phyloP scores from a whole-genome alignment of 1,284 basidiomycete species.

The Ganoderma leucocontextum region DNA sequence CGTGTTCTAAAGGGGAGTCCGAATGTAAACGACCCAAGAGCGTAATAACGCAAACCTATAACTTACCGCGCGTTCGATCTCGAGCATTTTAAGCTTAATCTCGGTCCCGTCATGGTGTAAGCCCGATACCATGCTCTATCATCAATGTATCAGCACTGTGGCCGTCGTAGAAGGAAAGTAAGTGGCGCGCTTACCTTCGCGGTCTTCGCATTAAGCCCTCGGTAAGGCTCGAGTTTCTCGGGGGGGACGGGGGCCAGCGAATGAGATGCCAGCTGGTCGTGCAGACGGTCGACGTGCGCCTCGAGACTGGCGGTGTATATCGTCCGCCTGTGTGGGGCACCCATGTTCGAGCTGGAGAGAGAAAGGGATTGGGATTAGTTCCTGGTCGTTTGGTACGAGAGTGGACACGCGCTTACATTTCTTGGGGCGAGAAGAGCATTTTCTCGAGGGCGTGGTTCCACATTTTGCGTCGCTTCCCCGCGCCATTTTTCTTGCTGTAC shows the following conservation, averaged over 20 bases:
- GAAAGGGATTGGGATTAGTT: constrained; percentile 6
- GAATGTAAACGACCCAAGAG: neutral
- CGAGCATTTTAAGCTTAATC: constrained; percentile 65
- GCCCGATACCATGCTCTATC: constrained; percentile 74
- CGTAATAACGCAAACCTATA: constrained; percentile 3
- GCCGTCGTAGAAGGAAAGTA: neutral
- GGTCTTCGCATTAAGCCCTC: constrained; percentile 64
- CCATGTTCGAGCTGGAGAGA: constrained; percentile 62
- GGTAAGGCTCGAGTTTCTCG: constrained; percentile 39
- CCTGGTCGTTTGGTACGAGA: neutral
- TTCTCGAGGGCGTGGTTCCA: constrained; percentile 82
- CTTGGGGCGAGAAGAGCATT: constrained; percentile 67
- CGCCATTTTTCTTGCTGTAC: constrained; percentile 65
- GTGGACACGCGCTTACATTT: constrained; percentile 55
- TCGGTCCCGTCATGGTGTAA: constrained; percentile 69
- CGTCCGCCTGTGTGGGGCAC: constrained; percentile 58
- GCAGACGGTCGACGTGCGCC: constrained; percentile 42
- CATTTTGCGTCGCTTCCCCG: constrained; percentile 67
- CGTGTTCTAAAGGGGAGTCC: constrained; percentile 18
- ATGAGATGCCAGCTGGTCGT: constrained; percentile 37
- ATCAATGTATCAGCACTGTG: neutral
- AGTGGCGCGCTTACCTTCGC: constrained; percentile 59
- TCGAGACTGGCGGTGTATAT: constrained; percentile 46
- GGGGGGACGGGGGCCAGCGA: constrained; percentile 37
- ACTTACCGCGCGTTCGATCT: constrained; percentile 71